A percentile compares a stretch with the other conserved stretches of the same genome.
Evolutionary conservation across 257 asterid species (phyloP).

Genomic region (Haberlea rhodopensis): DNA sequence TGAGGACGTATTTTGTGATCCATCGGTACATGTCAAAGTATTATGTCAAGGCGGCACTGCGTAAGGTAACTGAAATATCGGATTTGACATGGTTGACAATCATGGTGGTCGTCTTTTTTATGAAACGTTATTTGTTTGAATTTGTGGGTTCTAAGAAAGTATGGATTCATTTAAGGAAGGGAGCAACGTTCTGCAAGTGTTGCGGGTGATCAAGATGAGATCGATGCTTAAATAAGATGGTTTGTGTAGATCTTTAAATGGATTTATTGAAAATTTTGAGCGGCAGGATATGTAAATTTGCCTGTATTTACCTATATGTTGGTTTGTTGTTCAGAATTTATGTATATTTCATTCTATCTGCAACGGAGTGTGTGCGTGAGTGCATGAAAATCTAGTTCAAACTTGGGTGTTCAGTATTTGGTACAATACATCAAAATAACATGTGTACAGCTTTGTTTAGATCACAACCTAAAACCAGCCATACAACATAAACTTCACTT

Average conservation of each 20-base stretch:
- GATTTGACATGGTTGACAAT: constrained; percentile 41
- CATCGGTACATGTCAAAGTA: constrained; percentile 31
- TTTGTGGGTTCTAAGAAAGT: constrained; percentile 41
- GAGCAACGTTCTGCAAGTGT: constrained; percentile 4
- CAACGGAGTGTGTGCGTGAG: neutral
- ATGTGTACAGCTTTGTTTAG: constrained; percentile 23
- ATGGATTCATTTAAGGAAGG: constrained; percentile 33
- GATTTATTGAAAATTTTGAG: neutral
- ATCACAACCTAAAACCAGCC: constrained; percentile 10
- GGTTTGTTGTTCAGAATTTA: neutral
- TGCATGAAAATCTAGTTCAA: constrained; percentile 4
- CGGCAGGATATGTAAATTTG: neutral
- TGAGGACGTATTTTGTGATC: constrained; percentile 37
- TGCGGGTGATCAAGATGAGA: constrained; percentile 19
- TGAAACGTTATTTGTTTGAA: constrained; percentile 41
- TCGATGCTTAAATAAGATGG: neutral
- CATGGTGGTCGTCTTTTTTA: constrained; percentile 35
- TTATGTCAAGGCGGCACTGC: constrained; percentile 21
- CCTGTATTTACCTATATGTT: neutral
- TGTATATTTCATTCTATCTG: neutral
- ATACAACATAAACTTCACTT: constrained; percentile 8
- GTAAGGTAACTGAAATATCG: constrained; percentile 32
- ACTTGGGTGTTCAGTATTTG: neutral
- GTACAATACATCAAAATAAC: constrained; percentile 11
- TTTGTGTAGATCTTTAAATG: neutral